Conservation (phyloP, 2,329 filamentous ascomycete species). For the Diaporthe batatas region DNA sequence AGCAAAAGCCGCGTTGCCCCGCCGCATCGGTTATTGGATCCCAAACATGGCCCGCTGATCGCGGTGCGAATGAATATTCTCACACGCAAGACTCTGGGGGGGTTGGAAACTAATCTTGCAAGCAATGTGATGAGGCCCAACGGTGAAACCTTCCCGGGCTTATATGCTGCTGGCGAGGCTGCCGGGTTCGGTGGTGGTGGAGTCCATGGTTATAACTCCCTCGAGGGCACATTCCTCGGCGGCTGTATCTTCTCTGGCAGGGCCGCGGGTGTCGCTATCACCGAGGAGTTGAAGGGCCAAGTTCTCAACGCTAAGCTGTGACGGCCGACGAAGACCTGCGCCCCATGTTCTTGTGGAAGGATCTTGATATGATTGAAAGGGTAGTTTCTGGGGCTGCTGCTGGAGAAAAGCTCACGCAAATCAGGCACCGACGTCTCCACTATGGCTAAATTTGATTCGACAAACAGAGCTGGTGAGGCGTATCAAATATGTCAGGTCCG, state of each 20-base stretch:
- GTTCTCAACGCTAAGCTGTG: slow-evolving; percentile 34
- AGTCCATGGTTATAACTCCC: slow-evolving; percentile 72
- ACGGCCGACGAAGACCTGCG: background rate
- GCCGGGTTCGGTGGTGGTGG: slow-evolving; percentile 74
- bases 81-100: slow-evolving; percentile 72
- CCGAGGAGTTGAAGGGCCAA: slow-evolving; percentile 56
- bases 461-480: slow-evolving; percentile 46
- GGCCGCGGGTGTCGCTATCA: slow-evolving; percentile 68
- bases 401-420: slow-evolving; percentile 42
- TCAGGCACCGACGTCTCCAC: slow-evolving; percentile 47
- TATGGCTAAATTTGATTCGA: slow-evolving; percentile 47
- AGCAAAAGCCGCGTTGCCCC: slow-evolving; percentile 63
- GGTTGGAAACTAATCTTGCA: slow-evolving; percentile 70
- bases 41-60: slow-evolving; percentile 69
- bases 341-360: background rate
- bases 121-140: slow-evolving; percentile 67
- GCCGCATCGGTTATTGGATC: slow-evolving; percentile 67
- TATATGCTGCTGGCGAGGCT: slow-evolving; percentile 72
- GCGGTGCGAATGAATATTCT: slow-evolving; percentile 72
- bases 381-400: background rate
- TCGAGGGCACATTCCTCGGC: slow-evolving; percentile 73
- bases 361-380: slow-evolving; percentile 10
- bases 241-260: slow-evolving; percentile 74
- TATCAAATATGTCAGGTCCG: slow-evolving; percentile 46
- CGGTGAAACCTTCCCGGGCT: slow-evolving; percentile 63